Percentiles rank a stretch among this genome's conserved stretches.
These are phyloP conservation scores for Polytolypa hystricis DNA, from an alignment of 2,329 filamentous ascomycete species.

Conservation along the genomic window DNA sequence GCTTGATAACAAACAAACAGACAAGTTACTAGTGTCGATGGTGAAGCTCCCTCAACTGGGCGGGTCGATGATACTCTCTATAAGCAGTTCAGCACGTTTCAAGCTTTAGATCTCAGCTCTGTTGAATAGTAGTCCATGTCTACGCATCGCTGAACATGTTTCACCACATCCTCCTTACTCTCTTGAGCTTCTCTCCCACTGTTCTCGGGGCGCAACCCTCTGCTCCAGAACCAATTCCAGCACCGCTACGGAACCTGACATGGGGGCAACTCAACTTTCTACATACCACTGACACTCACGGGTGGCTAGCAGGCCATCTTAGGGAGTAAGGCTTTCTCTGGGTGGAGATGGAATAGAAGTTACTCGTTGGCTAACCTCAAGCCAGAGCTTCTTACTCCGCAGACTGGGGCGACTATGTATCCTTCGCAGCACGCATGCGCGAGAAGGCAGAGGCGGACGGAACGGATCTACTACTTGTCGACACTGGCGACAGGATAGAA, in stretches of 20 bases:
- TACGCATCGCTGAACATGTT: constrained; percentile 7
- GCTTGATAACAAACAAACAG: no score
- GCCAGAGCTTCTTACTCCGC: constrained; percentile 85
- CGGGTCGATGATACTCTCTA: no score
- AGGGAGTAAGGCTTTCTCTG: constrained; percentile 60
- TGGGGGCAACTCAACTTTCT: constrained; percentile 96
- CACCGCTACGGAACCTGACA: constrained; percentile 69
- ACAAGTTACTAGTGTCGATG: no score
- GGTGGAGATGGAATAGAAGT: neutral
- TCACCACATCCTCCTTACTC: constrained; percentile 5
- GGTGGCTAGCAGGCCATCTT: constrained; percentile 88
- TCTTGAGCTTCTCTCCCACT: constrained; percentile 14
- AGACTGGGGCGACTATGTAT: constrained; percentile 93
- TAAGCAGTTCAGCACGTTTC: no score
- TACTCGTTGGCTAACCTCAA: no score
- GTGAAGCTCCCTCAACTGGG: no score
- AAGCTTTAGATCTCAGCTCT: no score
- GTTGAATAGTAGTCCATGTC: no score
- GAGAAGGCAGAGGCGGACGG: constrained; percentile 66
- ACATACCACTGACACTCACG: constrained; percentile 93
- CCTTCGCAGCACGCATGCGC: constrained; percentile 75
- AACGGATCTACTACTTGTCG: constrained; percentile 79
- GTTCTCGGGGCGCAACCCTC: constrained; percentile 58
- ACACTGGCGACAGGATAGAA: constrained; percentile 88
- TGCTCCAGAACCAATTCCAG: constrained; percentile 64